Percentiles rank a stretch among this genome's conserved stretches.
Evolutionary conservation across 176 grass and related monocot genomes (phyloP).

Genomic region (Oryza nivara): DNA sequence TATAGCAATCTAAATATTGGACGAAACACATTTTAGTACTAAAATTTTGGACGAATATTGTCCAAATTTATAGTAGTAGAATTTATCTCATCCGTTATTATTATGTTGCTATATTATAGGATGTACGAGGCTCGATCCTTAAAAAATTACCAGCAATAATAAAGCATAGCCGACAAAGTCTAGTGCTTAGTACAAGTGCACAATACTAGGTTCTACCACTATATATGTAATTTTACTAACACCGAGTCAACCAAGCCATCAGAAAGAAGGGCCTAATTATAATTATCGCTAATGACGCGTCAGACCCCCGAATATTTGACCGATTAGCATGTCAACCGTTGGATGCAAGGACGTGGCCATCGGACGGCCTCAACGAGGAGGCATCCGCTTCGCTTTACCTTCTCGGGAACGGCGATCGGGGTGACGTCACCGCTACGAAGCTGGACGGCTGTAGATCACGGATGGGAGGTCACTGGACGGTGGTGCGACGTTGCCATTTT

Average conservation of each 20-base stretch:
- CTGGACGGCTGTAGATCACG: constrained; percentile 26
- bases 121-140: too few relatives aligned
- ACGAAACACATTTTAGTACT: too few relatives aligned
- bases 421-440: constrained; percentile 29
- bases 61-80: too few relatives aligned
- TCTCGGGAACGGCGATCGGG: background rate
- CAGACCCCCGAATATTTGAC: too few relatives aligned
- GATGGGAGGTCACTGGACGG: constrained; percentile 42
- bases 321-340: background rate
- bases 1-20: too few relatives aligned
- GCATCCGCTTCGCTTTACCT: background rate
- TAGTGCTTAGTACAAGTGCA: too few relatives aligned
- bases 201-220: too few relatives aligned
- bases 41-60: too few relatives aligned
- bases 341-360: background rate
- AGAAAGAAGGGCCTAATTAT: background rate
- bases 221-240: background rate
- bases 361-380: background rate
- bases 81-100: too few relatives aligned
- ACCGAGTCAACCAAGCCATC: background rate
- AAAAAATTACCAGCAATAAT: background rate
- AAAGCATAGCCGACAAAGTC: background rate
- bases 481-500: constrained; percentile 29
- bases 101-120: too few relatives aligned
- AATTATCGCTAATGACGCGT: background rate